Base-by-base conservation (phyloP, 2,329 filamentous ascomycete genomes). In the Colletotrichum sp. region DNA sequence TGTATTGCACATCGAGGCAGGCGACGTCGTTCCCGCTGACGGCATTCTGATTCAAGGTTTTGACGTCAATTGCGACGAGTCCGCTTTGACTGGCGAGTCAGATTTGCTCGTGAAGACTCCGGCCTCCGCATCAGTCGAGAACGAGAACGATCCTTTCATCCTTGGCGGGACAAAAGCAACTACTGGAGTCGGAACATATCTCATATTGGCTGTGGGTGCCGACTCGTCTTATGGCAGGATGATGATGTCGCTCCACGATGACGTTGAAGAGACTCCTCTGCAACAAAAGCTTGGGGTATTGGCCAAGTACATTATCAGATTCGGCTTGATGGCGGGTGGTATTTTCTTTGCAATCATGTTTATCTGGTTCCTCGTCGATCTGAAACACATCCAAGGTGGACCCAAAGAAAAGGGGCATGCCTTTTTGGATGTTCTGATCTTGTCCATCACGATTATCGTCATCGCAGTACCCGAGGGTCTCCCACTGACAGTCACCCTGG, bases 1-100 rank as follows among this genome's bases (percentile, higher is more conserved):
- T 79, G 85, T 92, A 13, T 84, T 92, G 22, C 87, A 91, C 80
- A 82, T 93, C 22, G 91, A 92, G 78, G 89, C 91, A 2, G 93
- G 93, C 75, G 93, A 95, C 79, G 87, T 94, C 70, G 88, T 94
- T 36, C 93, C 93, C 0, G 93, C 92, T 2, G 93, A 95, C 80
- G 93, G 93, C 6, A 88, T 94, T 68, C 89, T 94, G 75, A 92
- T 95, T 75, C 86, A 89, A n/a, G 87, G 87, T 7, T 85, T 86
- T 76, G 82, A 83, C 5, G 80, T 88, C 74, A 86, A 93, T 81
- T 95, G 93, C 79, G 93, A 95, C 79, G 93, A 95, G 80, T 94
- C 92, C 3, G 94, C 93, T 16, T 92, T 92, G 2, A 95, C 93
- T 34, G 93, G 93, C 77, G 93, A 95, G 83, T 94, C 93, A 1